Base-by-base conservation (phyloP, 768 basidiomycete species). In the Mycena vulgaris region DNA sequence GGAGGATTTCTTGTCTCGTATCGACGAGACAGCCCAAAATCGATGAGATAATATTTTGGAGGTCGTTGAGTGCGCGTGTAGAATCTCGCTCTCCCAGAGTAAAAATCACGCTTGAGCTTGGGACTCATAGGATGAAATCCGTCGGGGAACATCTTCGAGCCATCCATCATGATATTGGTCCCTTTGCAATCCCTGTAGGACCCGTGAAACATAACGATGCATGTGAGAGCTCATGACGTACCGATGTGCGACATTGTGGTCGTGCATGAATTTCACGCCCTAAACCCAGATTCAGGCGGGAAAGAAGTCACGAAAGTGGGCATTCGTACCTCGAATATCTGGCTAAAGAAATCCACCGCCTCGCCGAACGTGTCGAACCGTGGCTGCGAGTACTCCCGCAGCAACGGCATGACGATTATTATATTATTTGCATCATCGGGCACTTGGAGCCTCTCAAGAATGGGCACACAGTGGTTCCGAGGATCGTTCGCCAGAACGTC, bases 341-440 rank as follows among this genome's bases (percentile, higher is more conserved):
- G 81, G 14, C 68, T 17, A 51, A 83, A 73, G 42, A 78, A 79
- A 51, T 79, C 82, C 2, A 83, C 68, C 13, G 71, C 75, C 65
- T 83, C 81, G 1, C 81, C 83, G 37, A 83, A 55, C 4, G 82
- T 82, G 19, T 79, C 77, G 57, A 83, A 83, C 8, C 73, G 64
- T 25, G 80, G 79, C 27, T 72, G 31, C 52, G 79, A 72, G 59
- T 65, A 78, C 1, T 59, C n/a, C 0, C 77, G 64, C 0, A 83
- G 64, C 0, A 80, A 49, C 0, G 81, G 82, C 75, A 83, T 80
- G 10, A 80, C 80, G 11, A 80, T 25, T 11, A 80, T 67, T 16
- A 17, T 21, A 3, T 60, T 21, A 4, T 72, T 61, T 2, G 35
- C 61, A 37, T 81, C 76, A 28, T 76, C 72, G 9, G 77, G 78